Evolutionary conservation across 129 eudicot species (phyloP).

Genomic region (Kitagawia praeruptora): DNA sequence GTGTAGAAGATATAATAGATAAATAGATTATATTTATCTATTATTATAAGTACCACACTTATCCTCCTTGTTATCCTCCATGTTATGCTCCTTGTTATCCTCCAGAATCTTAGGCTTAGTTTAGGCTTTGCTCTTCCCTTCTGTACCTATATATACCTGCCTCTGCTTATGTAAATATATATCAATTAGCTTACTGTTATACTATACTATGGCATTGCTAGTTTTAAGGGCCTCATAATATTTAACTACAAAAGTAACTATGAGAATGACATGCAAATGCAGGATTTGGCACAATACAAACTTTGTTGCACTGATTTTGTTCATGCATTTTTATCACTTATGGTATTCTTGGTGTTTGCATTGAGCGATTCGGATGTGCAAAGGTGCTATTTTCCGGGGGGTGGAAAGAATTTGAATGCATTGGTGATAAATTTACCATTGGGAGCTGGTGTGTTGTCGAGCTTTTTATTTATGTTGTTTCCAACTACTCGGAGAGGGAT

Average conservation of each 20-base stretch:
- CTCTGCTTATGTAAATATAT: too few species aligned
- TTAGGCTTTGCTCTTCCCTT: too few species aligned
- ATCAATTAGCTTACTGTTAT: too few species aligned
- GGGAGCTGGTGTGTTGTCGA: constrained; percentile 34
- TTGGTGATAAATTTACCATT: constrained; percentile 31
- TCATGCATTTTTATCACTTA: constrained; percentile 24
- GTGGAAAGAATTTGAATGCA: constrained; percentile 6
- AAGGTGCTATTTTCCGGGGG: constrained; percentile 19
- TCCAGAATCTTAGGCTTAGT: too few species aligned
- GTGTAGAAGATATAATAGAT: too few species aligned
- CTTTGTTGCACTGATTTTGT: constrained; percentile 19
- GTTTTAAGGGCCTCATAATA: constrained; percentile 24
- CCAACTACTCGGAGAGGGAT: constrained; percentile 42
- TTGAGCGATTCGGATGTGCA: constrained; percentile 25
- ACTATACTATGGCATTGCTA: constrained; percentile 38
- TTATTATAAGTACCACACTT: too few species aligned
- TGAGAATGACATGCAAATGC: neutral
- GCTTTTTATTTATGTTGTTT: constrained; percentile 34
- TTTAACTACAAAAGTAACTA: constrained; percentile 13
- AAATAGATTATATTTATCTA: too few species aligned
- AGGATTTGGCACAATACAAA: constrained; percentile 14
- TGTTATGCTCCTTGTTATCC: too few species aligned
- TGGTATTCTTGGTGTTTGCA: constrained; percentile 32
- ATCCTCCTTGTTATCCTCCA: too few species aligned
- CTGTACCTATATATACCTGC: too few species aligned